Evolutionary conservation across 306 rosid genomes (phyloP).

Genomic region (Myrica gale): DNA sequence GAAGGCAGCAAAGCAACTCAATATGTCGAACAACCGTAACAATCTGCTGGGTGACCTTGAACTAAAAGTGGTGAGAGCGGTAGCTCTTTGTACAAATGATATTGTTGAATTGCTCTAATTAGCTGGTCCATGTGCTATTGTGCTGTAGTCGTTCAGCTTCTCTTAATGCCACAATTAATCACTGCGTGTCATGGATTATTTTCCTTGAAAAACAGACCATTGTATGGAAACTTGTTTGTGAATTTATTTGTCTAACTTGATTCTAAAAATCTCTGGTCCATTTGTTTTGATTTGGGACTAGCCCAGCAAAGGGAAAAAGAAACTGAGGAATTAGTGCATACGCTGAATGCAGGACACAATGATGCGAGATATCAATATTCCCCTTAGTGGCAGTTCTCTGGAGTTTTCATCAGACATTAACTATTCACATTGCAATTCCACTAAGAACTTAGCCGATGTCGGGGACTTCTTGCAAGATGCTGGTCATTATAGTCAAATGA

Average conservation of each 20-base stretch:
- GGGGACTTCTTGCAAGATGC: slow-evolving; percentile 33
- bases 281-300: neutral
- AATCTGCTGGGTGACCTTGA: slow-evolving; percentile 52
- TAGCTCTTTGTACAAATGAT: slow-evolving; percentile 13
- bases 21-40: slow-evolving; percentile 38
- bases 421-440: slow-evolving; percentile 42
- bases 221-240: neutral
- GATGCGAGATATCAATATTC: slow-evolving; percentile 52
- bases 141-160: slow-evolving; percentile 19
- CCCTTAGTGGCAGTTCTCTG: slow-evolving; percentile 32
- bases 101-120: slow-evolving; percentile 5
- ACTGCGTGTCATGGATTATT: neutral
- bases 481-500: slow-evolving; percentile 32
- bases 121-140: slow-evolving; percentile 18
- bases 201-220: slow-evolving; percentile 2
- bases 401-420: slow-evolving; percentile 36
- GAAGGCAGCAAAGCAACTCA: slow-evolving; percentile 40
- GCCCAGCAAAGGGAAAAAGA: slow-evolving; percentile 4
- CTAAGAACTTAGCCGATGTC: slow-evolving; percentile 31
- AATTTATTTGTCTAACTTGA: neutral
- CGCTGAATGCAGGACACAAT: slow-evolving; percentile 57
- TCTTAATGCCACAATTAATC: neutral
- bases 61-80: slow-evolving; percentile 58
- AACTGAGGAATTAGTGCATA: slow-evolving; percentile 21
- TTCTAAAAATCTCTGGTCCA: neutral